A percentile compares a stretch with the other conserved stretches of the same genome.
phyloP scores from a whole-genome alignment of 306 rosid genomes.

The Cicer arietinum region DNA sequence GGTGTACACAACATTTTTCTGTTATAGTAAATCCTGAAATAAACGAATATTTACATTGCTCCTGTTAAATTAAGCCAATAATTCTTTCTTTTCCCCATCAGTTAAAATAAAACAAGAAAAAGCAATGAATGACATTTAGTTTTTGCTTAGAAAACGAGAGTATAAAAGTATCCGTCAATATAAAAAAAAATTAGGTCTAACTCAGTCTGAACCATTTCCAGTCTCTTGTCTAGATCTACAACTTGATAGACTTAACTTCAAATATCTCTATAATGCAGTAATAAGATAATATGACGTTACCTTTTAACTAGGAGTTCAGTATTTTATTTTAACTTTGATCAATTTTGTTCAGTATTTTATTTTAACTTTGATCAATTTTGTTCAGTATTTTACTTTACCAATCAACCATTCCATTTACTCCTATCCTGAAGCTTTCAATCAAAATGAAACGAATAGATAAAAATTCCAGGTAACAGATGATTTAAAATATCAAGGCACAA shows the following conservation, averaged over 20 bases:
- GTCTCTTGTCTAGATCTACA: background rate
- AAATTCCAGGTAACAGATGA: slow-evolving; percentile 5
- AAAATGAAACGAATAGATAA: background rate
- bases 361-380: background rate
- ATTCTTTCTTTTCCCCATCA: background rate
- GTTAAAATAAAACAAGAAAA: background rate
- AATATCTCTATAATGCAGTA: background rate
- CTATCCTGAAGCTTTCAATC: background rate
- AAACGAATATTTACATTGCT: background rate
- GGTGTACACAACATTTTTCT: background rate
- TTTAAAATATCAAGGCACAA: background rate
- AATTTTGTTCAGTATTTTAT: background rate
- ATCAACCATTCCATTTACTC: background rate
- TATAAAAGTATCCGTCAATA: background rate
- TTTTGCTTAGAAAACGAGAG: background rate
- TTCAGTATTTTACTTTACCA: background rate
- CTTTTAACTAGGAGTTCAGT: background rate
- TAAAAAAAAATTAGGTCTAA: background rate
- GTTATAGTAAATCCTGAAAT: background rate
- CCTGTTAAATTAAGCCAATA: background rate
- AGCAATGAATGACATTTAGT: background rate
- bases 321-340: background rate
- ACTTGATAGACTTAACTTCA: background rate
- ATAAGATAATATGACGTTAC: background rate
- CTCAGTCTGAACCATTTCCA: background rate